These are phyloP conservation scores for Alternaria gaisen DNA, from an alignment of 2,329 filamentous ascomycete genomes.

Conservation along the genomic window DNA sequence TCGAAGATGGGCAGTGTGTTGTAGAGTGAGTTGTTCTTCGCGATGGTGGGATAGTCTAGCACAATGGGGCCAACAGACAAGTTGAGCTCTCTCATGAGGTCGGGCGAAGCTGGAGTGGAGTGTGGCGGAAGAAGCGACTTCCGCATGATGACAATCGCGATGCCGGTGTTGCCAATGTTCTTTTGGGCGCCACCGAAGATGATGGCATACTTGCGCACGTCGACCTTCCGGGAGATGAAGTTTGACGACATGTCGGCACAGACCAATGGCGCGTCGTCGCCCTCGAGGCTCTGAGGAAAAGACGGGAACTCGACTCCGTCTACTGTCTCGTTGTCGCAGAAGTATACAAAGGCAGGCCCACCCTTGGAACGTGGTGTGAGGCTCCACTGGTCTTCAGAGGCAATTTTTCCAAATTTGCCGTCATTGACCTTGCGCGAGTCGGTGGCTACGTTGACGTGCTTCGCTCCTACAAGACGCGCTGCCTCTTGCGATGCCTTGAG, in stretches of 20 bases:
- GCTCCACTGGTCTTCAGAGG: conserved; percentile 78
- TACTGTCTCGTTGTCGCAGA: conserved; percentile 93
- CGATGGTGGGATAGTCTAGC: conserved; percentile 82
- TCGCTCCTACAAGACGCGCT: conserved; percentile 75
- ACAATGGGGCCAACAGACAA: conserved; percentile 82
- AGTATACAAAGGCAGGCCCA: conserved; percentile 78
- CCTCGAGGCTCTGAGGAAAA: conserved; percentile 72
- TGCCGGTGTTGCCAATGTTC: conserved; percentile 86
- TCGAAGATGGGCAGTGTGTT: conserved; percentile 97
- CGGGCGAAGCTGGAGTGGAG: conserved; percentile 65
- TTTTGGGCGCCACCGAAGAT: conserved; percentile 95
- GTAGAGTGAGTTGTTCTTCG: conserved; percentile 94
- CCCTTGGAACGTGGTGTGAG: conserved; percentile 67
- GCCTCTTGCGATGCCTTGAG: conserved; percentile 89
- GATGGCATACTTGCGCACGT: conserved; percentile 79
- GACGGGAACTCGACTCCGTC: conserved; percentile 89
- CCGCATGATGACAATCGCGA: conserved; percentile 85
- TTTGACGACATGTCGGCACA: conserved; percentile 95
- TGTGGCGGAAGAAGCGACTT: conserved; percentile 79
- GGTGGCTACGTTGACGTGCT: conserved; percentile 80
- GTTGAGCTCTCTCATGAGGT: conserved; percentile 75
- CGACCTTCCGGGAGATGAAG: conserved; percentile 82
- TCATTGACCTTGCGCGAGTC: conserved; percentile 70
- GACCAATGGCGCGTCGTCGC: conserved; percentile 73
- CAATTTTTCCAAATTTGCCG: conserved; percentile 88